Base-by-base conservation (phyloP, 495 filamentous ascomycete genomes). In the Monascus purpureus region DNA sequence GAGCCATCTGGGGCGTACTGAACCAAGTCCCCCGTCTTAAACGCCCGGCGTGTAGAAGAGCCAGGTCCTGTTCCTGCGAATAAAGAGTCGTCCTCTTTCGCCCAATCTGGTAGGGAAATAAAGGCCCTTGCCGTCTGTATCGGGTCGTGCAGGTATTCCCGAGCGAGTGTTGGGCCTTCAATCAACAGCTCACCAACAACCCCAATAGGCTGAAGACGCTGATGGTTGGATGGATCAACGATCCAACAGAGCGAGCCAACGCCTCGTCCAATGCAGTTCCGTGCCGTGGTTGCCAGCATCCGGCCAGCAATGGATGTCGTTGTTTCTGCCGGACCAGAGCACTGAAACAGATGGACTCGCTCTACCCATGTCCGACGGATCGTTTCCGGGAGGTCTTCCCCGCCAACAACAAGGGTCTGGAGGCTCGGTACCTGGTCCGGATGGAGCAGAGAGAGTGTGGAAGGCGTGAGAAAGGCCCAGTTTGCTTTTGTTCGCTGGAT, bases 21-120 rank as follows among this genome's bases (percentile, higher is more conserved):
- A 9, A 82, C 80, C 2, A 85, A 50, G 41, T 86, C 80, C 2
- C 80, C 80, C 8, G 81, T 85, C 3, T 77, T 66, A 41, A 85
- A 86, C 4, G 34, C 0, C 15, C 36, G 29, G 7, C 6, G 8
- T 7, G 6, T 6, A 25, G 7, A 6, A 8, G 20, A 11, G 2
- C n/a, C 16, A 9, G 17, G 13, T 2, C n/a, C n/a, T n/a, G n/a
- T n/a, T n/a, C n/a, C n/a, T n/a, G n/a, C n/a, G n/a, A n/a, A n/a
- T n/a, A n/a, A n/a, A n/a, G n/a, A n/a, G n/a, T n/a, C n/a, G n/a
- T 19, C 36, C 1, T 25, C 20, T 48, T 0, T 41, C 31, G 0
- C 19, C 24, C 1, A 65, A 46, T 50, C 57, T 61, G 4, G 31
- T 13, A 6, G 57, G 53, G 32, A 36, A 17, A 68, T 43, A 29